Conservation (phyloP, 495 filamentous ascomycete genomes). For the Corynascus novoguineensis region DNA sequence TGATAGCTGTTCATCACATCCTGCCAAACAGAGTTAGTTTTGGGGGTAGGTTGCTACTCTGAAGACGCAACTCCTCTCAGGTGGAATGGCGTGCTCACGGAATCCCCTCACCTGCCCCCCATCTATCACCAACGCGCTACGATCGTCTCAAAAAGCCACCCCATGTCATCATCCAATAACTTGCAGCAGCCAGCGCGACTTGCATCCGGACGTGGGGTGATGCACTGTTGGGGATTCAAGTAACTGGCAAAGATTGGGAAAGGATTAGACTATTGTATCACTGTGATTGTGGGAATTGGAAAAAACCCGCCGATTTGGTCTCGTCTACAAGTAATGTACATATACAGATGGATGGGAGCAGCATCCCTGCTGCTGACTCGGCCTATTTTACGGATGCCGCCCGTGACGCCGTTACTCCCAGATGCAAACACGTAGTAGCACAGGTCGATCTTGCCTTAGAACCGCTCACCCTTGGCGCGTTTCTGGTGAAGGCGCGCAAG, state of each 20-base stretch:
- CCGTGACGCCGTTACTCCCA: constrained; percentile 2
- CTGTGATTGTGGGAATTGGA: no score
- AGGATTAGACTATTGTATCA: no score
- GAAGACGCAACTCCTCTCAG: no score
- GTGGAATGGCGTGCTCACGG: constrained; percentile 8
- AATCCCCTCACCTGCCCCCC: neutral
- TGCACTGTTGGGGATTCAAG: neutral
- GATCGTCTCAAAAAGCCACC: constrained; percentile 23
- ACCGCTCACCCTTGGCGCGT: constrained; percentile 7
- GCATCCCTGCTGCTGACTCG: neutral
- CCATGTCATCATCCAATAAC: constrained; percentile 22
- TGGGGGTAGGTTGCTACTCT: constrained; percentile 3
- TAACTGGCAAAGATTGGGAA: no score
- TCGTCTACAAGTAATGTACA: no score
- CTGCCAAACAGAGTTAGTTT: neutral
- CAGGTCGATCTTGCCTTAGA: constrained; percentile 2
- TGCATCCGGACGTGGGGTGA: neutral
- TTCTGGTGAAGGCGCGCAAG: constrained; percentile 31
- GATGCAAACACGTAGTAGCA: neutral
- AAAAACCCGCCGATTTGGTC: neutral
- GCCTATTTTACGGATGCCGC: neutral
- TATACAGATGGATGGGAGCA: constrained; percentile 3
- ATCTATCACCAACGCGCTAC: neutral
- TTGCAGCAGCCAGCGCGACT: no score
- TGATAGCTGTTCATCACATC: neutral